Evolutionary conservation across 345 rosid species (phyloP).

Genomic region (Rubroshorea leprosula): DNA sequence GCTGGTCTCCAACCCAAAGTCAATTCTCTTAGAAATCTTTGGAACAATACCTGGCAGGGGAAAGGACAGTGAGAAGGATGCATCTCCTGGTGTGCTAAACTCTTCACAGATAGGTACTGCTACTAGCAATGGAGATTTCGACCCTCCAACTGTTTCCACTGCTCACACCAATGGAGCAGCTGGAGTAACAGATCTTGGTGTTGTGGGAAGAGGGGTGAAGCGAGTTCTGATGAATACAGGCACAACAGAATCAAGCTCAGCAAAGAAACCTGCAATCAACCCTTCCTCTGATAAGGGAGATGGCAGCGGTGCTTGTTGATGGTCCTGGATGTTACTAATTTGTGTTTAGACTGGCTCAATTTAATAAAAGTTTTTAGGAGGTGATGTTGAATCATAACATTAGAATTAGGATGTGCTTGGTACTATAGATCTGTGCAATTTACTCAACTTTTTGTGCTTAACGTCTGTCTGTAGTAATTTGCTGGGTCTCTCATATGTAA

Average conservation of each 20-base stretch:
- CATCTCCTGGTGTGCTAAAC: slow-evolving; percentile 33
- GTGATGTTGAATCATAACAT: neutral
- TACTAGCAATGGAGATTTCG: slow-evolving; percentile 40
- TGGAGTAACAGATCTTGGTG: slow-evolving; percentile 77
- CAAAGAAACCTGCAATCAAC: slow-evolving; percentile 52
- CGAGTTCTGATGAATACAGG: slow-evolving; percentile 51
- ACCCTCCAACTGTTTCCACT: slow-evolving; percentile 66
- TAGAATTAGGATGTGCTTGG: neutral
- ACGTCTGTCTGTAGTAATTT: neutral
- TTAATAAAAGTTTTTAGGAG: neutral
- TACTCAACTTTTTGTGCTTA: neutral
- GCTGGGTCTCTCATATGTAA: neutral
- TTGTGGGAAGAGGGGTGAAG: slow-evolving; percentile 93
- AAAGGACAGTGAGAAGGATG: slow-evolving; percentile 33
- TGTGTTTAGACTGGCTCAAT: neutral
- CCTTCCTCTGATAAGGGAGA: slow-evolving; percentile 44
- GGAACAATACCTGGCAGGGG: slow-evolving; percentile 54
- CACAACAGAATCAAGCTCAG: slow-evolving; percentile 41
- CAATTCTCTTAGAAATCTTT: slow-evolving; percentile 66
- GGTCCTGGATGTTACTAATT: neutral
- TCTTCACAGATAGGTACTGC: slow-evolving; percentile 57
- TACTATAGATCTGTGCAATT: neutral
- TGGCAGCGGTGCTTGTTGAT: slow-evolving; percentile 34
- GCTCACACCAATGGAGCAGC: slow-evolving; percentile 61
- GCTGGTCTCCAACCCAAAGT: slow-evolving; percentile 52